A percentile compares a stretch with the other conserved stretches of the same genome.
phyloP scores from a whole-genome alignment of 1,139 yeast genomes.

The Pichia cactophila region DNA sequence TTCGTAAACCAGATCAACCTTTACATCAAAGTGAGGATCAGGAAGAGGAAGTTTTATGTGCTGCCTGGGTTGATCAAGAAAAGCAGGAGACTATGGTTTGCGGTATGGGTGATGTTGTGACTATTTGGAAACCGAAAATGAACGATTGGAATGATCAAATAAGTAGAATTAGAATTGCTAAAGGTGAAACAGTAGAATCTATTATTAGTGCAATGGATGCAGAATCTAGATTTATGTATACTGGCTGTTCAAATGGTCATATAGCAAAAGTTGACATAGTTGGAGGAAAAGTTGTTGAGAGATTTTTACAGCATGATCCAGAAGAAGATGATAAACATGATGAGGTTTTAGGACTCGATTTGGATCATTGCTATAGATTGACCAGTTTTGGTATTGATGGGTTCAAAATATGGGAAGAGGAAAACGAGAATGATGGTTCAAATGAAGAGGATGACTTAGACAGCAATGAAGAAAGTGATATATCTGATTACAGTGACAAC shows the following conservation, averaged over 20 bases:
- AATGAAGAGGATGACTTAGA: constrained; percentile 19
- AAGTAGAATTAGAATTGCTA: constrained; percentile 64
- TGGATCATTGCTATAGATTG: constrained; percentile 72
- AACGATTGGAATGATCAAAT: constrained; percentile 66
- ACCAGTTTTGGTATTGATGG: constrained; percentile 79
- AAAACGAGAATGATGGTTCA: constrained; percentile 25
- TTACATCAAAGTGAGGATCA: constrained; percentile 73
- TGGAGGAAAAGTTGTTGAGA: constrained; percentile 56
- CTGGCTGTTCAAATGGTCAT: constrained; percentile 82
- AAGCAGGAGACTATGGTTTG: constrained; percentile 50
- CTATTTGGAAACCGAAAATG: constrained; percentile 76
- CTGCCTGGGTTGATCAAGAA: constrained; percentile 60
- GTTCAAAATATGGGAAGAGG: constrained; percentile 59
- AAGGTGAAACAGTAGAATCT: constrained; percentile 71
- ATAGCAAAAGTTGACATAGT: constrained; percentile 61
- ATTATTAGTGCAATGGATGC: constrained; percentile 69
- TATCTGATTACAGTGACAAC: constrained; percentile 2
- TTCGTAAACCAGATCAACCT: constrained; percentile 45
- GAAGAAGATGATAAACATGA: constrained; percentile 25
- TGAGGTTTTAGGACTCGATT: constrained; percentile 63
- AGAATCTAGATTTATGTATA: constrained; percentile 62
- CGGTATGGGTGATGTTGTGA: constrained; percentile 84
- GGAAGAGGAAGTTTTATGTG: constrained; percentile 80
- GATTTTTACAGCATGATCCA: constrained; percentile 53
- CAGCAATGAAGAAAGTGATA: constrained; percentile 18